Conservation (phyloP, 2,329 filamentous ascomycete genomes). For the Chaetomiaceae sp. region DNA sequence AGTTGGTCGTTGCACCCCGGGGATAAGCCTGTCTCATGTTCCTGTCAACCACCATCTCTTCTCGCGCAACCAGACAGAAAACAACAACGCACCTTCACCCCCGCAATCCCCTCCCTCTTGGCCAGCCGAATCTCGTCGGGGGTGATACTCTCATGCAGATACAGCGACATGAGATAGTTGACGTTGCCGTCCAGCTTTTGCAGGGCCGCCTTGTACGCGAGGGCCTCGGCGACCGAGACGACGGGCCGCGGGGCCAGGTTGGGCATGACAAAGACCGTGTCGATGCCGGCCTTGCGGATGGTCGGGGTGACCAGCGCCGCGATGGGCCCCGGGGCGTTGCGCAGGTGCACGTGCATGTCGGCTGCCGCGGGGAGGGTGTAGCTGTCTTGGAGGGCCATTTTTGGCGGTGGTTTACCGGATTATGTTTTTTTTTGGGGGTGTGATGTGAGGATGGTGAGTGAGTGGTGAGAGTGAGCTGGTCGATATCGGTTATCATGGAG, state of each 20-base stretch:
- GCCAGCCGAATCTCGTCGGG: conserved; percentile 59
- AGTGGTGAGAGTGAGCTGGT: neutral
- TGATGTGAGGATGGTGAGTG: neutral
- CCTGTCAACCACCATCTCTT: neutral
- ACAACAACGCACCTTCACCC: conserved; percentile 52
- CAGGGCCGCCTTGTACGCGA: conserved; percentile 62
- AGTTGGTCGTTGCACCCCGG: conserved; percentile 60
- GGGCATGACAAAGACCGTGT: conserved; percentile 59
- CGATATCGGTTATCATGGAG: neutral
- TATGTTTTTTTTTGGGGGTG: neutral
- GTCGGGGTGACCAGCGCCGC: conserved; percentile 53
- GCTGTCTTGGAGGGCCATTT: conserved; percentile 32
- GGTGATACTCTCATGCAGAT: conserved; percentile 29
- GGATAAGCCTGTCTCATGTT: conserved; percentile 18
- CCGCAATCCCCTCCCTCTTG: conserved; percentile 64
- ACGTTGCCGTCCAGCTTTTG: conserved; percentile 57
- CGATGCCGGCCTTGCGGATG: conserved; percentile 57
- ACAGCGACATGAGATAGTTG: conserved; percentile 71
- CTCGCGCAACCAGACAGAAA: neutral
- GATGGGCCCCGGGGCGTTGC: conserved; percentile 56
- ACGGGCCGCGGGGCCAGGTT: conserved; percentile 59
- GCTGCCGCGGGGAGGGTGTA: conserved; percentile 58
- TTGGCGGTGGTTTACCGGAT: too few relatives aligned
- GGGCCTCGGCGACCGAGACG: conserved; percentile 56
- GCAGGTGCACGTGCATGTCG: conserved; percentile 68